Conservation (phyloP, 164 flowering plant species). For the Chloranthus sessilifolius region DNA sequence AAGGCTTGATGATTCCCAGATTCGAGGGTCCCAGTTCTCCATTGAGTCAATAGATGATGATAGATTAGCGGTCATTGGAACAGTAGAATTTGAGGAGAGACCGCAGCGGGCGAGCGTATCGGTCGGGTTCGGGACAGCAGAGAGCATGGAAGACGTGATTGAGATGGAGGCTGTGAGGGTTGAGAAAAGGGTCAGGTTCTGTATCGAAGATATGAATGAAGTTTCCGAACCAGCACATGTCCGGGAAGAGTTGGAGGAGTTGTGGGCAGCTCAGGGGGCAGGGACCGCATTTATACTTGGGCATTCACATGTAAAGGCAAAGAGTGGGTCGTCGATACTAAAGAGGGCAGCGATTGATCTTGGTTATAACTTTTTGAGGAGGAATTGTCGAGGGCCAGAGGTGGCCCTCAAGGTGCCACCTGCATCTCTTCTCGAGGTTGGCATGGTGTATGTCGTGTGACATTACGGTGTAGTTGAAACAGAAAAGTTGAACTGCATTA, state of each 20-base stretch:
- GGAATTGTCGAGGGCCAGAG: slow-evolving; percentile 85
- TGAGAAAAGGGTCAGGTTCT: slow-evolving; percentile 49
- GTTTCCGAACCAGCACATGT: slow-evolving; percentile 21
- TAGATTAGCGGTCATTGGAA: slow-evolving; percentile 60
- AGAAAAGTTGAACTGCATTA: too few species aligned
- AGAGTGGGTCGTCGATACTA: slow-evolving; percentile 64
- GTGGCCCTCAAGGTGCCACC: slow-evolving; percentile 83
- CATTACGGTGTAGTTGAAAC: too few species aligned
- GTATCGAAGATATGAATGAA: slow-evolving; percentile 28
- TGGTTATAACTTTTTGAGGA: slow-evolving; percentile 67
- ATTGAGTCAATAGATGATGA: slow-evolving; percentile 35
- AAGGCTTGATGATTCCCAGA: slow-evolving; percentile 40
- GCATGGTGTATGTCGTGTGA: slow-evolving; percentile 84
- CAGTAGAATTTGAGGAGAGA: slow-evolving; percentile 47
- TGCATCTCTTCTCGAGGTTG: slow-evolving; percentile 81
- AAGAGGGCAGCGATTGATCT: slow-evolving; percentile 62
- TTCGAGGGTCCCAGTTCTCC: slow-evolving; percentile 20
- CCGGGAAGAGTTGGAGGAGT: slow-evolving; percentile 61
- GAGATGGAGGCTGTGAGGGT: slow-evolving; percentile 42
- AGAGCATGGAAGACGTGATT: slow-evolving; percentile 48
- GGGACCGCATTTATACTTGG: slow-evolving; percentile 90
- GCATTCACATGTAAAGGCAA: slow-evolving; percentile 76
- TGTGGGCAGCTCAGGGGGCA: slow-evolving; percentile 59
- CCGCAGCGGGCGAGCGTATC: slow-evolving; percentile 63
- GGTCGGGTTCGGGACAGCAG: slow-evolving; percentile 43